Evolutionary conservation across 352 stramenopile species (phyloP), one percentile per base, ranked within the genome.

Genomic region (Pythium phragmitis): DNA sequence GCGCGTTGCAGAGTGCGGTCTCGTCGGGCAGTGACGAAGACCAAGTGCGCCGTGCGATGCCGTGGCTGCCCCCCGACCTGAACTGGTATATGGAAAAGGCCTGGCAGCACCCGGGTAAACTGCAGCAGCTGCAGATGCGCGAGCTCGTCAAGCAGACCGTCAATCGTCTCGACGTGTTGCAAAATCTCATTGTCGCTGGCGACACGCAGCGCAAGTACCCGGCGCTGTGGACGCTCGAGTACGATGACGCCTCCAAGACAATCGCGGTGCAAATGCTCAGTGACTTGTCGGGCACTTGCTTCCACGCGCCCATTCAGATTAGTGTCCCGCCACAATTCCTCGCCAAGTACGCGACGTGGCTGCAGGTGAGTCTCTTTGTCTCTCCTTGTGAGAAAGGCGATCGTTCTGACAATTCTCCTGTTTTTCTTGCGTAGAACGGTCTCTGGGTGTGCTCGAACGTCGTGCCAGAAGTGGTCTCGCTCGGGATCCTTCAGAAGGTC

Each of bases 201-300:
- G 65, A 67, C n/a, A 57, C 26, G 4, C 37, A 43, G 0, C 56
- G 66, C 2, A 54, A 48, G 4, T 69, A 60, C 39, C 64, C 68
- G 6, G 59, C 68, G 23, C 56, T 75, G 14, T 72, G 68, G 68
- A 75, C 68, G 34, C 43, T 75, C 7, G 56, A 72, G 39, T 69
- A 65, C 60, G 30, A 61, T 3, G n/a, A 52, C n/a, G 30, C 52
- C 0, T 21, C 30, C 7, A 43, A 61, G 14, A 55, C 16, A 8
- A 46, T 67, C 28, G 45, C 33, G 49, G 37, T 75, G 4, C 52
- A 47, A 30, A 67, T 75, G 42, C 64, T 69, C 14, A 75, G 68
- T 7, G 58, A 75, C 23, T 19, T 75, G 7, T 75, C 68, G 1
- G 68, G 68, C 43, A 48, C 42, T 36, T 75, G 68, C 63, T 72